A percentile compares a stretch with the other conserved stretches of the same genome.
Conservation (phyloP, 257 asterid genomes). For the Solanum chmielewskii region DNA sequence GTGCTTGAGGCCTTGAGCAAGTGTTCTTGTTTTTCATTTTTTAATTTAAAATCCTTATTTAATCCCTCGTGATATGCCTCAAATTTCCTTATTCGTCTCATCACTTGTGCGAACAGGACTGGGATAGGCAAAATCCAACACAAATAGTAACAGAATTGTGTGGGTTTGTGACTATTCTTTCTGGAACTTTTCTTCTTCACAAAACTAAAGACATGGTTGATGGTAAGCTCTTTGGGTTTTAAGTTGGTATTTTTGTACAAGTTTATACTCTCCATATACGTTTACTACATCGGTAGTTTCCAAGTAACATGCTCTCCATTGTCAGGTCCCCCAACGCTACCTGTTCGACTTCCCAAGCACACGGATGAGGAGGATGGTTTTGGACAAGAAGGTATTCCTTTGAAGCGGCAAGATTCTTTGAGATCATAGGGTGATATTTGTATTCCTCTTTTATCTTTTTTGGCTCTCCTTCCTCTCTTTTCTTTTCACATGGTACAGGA, state of each 20-base stretch:
- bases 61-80: background rate
- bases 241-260: background rate
- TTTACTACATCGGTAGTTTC: background rate
- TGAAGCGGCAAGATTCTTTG: conserved; percentile 61
- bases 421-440: conserved; percentile 28
- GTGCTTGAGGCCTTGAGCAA: background rate
- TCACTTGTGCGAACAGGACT: conserved; percentile 47
- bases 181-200: conserved; percentile 98
- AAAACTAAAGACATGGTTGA: conserved; percentile 95
- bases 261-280: background rate
- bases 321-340: conserved; percentile 26
- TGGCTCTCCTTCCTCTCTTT: background rate
- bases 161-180: conserved; percentile 90
- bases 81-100: background rate
- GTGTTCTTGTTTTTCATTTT: background rate
- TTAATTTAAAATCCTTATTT: background rate
- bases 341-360: conserved; percentile 41
- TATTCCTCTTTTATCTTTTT: background rate
- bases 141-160: conserved; percentile 94
- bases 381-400: conserved; percentile 72
- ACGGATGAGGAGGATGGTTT: conserved; percentile 50
- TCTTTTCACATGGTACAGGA: background rate
- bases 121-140: conserved; percentile 94
- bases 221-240: conserved; percentile 20
- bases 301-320: background rate